Conservation (phyloP, 345 rosid genomes). For the Erysimum cheiranthoides region DNA sequence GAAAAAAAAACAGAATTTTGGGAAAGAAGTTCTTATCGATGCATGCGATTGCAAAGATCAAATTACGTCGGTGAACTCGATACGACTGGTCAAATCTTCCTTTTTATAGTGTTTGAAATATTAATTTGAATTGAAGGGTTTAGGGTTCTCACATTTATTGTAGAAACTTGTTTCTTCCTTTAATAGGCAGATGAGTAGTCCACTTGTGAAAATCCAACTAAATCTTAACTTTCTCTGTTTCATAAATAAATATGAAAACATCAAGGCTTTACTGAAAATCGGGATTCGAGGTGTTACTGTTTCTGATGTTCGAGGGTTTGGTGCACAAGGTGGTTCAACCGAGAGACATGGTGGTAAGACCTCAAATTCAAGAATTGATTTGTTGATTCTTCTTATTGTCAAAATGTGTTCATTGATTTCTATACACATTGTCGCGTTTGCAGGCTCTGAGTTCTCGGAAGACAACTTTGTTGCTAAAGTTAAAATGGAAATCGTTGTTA, state of each 20-base stretch:
- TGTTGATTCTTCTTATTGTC: conserved; percentile 8
- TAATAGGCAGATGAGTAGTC: not conserved
- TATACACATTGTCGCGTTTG: conserved; percentile 25
- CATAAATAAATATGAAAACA: not conserved
- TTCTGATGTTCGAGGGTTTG: conserved; percentile 89
- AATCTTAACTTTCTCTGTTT: conserved; percentile 30
- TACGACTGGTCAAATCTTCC: conserved; percentile 2
- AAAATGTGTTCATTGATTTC: conserved; percentile 9
- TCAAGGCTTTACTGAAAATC: conserved; percentile 74
- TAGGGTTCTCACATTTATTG: not conserved
- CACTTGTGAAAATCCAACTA: conserved; percentile 8
- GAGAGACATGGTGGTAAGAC: conserved; percentile 86
- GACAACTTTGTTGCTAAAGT: conserved; percentile 86
- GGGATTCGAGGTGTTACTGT: conserved; percentile 90
- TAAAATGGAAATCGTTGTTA: conserved; percentile 91
- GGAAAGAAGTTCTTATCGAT: conserved; percentile 12
- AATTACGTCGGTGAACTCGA: not conserved
- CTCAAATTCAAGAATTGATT: not conserved
- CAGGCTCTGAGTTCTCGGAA: conserved; percentile 92
- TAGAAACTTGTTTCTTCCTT: not conserved
- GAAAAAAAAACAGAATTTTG: not conserved
- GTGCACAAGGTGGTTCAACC: conserved; percentile 87
- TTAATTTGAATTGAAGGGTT: not conserved
- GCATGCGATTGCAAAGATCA: conserved; percentile 18
- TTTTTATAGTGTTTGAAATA: not conserved